A percentile compares a stretch with the other conserved stretches of the same genome.
phyloP scores from a whole-genome alignment of 1,284 basidiomycete genomes.

The Porphyrellus sp. region DNA sequence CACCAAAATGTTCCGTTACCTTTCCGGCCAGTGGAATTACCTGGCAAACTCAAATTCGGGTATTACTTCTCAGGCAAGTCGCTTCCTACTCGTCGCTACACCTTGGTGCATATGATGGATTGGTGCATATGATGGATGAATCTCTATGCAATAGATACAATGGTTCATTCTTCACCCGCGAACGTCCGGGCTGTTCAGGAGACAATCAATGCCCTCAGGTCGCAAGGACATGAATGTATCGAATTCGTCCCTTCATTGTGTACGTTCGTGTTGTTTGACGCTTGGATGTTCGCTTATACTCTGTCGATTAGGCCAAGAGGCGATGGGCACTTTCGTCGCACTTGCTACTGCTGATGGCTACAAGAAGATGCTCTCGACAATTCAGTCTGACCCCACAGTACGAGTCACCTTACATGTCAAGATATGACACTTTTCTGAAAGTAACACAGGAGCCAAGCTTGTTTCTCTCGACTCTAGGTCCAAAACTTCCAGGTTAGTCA shows the following conservation, averaged over 20 bases:
- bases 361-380: conserved; percentile 60
- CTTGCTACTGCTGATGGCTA: conserved; percentile 78
- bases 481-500: conserved; percentile 53
- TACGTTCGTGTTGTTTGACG: conserved; percentile 27
- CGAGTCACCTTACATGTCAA: neutral
- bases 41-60: conserved; percentile 64
- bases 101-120: too few species aligned
- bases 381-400: conserved; percentile 71
- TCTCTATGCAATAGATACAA: conserved; percentile 50
- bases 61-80: conserved; percentile 62
- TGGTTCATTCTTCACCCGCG: conserved; percentile 75
- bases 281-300: neutral
- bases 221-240: conserved; percentile 75
- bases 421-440: neutral
- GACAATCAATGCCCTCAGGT: conserved; percentile 63
- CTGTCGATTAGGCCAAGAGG: conserved; percentile 42
- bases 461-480: conserved; percentile 57
- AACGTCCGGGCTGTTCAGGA: conserved; percentile 77
- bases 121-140: neutral
- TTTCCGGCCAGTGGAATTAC: conserved; percentile 54
- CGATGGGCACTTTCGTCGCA: conserved; percentile 63
- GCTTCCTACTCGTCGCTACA: neutral
- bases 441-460: conserved; percentile 50
- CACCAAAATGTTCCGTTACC: conserved; percentile 53
- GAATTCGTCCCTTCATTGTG: conserved; percentile 57